These are phyloP conservation scores for Rickenella mellea DNA, from an alignment of 768 basidiomycete species.

Conservation along the genomic window DNA sequence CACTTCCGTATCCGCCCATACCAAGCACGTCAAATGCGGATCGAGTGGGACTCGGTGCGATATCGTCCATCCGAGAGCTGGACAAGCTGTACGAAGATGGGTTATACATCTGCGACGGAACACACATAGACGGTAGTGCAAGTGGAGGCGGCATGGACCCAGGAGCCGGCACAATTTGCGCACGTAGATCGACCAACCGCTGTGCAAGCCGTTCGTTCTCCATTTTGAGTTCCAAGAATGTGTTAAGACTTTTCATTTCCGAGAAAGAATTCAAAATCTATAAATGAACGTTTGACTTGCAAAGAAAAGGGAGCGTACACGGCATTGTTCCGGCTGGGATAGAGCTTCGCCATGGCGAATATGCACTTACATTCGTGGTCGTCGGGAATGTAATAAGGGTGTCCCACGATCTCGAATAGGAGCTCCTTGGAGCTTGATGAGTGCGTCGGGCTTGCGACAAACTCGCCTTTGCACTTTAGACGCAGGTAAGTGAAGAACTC, in stretches of 20 bases:
- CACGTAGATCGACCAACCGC: constrained; percentile 38
- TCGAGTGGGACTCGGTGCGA: neutral
- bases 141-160: constrained; percentile 13
- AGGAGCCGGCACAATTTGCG: constrained; percentile 5
- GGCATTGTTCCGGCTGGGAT: constrained; percentile 62
- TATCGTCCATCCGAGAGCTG: neutral
- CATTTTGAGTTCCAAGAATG: constrained; percentile 73
- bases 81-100: neutral
- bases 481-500: constrained; percentile 54
- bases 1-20: neutral
- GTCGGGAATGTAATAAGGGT: constrained; percentile 39
- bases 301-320: constrained; percentile 33
- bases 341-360: constrained; percentile 69
- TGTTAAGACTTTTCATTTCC: constrained; percentile 42
- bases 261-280: neutral
- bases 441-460: constrained; percentile 13
- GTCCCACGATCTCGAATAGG: constrained; percentile 65
- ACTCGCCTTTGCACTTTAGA: constrained; percentile 39
- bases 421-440: constrained; percentile 31
- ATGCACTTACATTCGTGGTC: constrained; percentile 44
- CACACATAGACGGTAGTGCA: constrained; percentile 7
- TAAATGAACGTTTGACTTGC: neutral
- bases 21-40: neutral
- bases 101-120: constrained; percentile 2
- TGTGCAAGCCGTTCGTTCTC: constrained; percentile 77